Percentiles rank a stretch among this genome's conserved stretches.
These are phyloP conservation scores for Suillus americanus DNA, from an alignment of 768 basidiomycete species.

Conservation along the genomic window DNA sequence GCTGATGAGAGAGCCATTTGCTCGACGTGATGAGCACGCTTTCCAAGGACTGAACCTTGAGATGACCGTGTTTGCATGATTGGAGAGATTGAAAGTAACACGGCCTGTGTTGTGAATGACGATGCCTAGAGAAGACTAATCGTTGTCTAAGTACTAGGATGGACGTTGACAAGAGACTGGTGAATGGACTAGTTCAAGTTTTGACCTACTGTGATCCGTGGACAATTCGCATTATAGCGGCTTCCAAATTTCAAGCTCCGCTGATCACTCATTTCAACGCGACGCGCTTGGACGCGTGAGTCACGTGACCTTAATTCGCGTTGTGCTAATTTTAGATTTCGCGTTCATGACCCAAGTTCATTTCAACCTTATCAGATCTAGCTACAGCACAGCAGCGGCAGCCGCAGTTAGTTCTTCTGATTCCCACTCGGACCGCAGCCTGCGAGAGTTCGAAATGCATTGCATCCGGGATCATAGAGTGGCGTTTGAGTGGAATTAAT, in stretches of 20 bases:
- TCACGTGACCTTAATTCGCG: slow-evolving; percentile 16
- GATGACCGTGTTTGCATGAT: slow-evolving; percentile 42
- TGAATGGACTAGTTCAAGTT: slow-evolving; percentile 7
- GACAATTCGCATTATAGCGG: slow-evolving; percentile 16
- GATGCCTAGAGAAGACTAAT: neutral
- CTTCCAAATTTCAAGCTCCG: slow-evolving; percentile 26
- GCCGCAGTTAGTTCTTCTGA: neutral
- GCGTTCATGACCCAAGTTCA: neutral
- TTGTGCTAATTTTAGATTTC: neutral
- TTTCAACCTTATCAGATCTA: neutral
- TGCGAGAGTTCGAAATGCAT: neutral
- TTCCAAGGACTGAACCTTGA: slow-evolving; percentile 50
- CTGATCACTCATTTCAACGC: slow-evolving; percentile 22
- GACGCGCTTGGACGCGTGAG: slow-evolving; percentile 12
- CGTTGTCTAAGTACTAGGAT: neutral
- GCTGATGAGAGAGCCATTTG: slow-evolving; percentile 8
- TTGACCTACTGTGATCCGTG: neutral
- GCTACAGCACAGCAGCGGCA: neutral
- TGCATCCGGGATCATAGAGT: neutral
- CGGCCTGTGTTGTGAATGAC: neutral
- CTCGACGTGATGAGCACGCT: slow-evolving; percentile 44
- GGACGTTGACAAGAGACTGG: neutral
- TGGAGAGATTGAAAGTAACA: slow-evolving; percentile 5
- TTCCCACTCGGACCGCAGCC: neutral
- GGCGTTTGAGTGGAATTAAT: neutral